Percentiles rank a stretch among this genome's conserved stretches.
phyloP scores from a whole-genome alignment of 2,329 filamentous ascomycete genomes.

The Rhinocladiella mackenziei region DNA sequence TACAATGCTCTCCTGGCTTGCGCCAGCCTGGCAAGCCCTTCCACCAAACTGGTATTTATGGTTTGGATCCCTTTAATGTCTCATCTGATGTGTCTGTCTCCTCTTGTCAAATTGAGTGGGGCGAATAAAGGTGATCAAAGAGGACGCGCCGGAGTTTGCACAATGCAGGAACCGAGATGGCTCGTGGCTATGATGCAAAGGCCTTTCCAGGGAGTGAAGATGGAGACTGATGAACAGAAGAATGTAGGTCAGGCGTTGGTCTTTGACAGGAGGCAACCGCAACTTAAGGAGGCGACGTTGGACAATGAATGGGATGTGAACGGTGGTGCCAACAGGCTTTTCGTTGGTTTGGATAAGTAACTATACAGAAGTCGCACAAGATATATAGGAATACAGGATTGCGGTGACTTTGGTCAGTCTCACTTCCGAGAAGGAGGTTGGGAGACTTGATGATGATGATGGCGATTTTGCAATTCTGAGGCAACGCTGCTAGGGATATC shows the following conservation, averaged over 20 bases:
- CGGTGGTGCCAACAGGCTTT: too few relatives aligned
- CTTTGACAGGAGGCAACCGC: not conserved
- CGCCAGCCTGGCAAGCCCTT: slow-evolving; percentile 21
- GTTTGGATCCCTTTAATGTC: slow-evolving; percentile 7
- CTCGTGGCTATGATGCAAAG: not conserved
- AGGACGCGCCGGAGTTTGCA: slow-evolving; percentile 19
- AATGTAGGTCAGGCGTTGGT: not conserved
- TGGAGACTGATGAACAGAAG: not conserved
- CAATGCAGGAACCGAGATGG: slow-evolving; percentile 1
- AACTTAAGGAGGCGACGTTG: not conserved
- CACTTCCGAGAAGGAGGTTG: not conserved
- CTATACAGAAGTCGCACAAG: too few relatives aligned
- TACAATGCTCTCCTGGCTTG: slow-evolving; percentile 17
- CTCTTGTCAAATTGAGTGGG: not conserved
- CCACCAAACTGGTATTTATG: slow-evolving; percentile 12
- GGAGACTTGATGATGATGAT: not conserved
- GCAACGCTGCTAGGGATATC: too few relatives aligned
- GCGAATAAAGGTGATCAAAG: slow-evolving; percentile 4
- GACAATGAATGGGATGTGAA: not conserved
- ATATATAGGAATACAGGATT: too few relatives aligned
- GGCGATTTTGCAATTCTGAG: not conserved
- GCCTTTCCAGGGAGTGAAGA: not conserved
- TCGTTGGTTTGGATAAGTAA: too few relatives aligned
- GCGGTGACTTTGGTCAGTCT: too few relatives aligned
- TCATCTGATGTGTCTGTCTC: slow-evolving; percentile 12